These are phyloP conservation scores for Aspergillus chevalieri DNA, from an alignment of 2,329 filamentous ascomycete genomes.

Conservation along the genomic window DNA sequence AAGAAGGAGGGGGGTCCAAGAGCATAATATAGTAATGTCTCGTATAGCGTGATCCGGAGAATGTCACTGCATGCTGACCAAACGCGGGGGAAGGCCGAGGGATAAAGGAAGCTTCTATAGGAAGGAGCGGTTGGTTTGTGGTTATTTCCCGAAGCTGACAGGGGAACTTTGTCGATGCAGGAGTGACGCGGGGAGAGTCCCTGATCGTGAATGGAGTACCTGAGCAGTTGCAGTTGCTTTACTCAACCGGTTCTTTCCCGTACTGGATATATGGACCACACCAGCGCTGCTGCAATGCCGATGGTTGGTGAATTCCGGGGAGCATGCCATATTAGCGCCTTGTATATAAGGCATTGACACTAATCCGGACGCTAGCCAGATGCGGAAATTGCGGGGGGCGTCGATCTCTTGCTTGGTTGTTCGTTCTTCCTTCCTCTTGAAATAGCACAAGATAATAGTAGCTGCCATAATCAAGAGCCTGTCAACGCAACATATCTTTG, in stretches of 20 bases:
- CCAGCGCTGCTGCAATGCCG: too few species aligned
- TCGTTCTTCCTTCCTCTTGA: background rate
- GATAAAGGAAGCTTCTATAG: background rate
- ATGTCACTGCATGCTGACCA: slow-evolving; percentile 2
- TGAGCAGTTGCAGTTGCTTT: too few species aligned
- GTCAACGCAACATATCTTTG: background rate
- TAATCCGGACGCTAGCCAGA: background rate
- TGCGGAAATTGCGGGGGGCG: slow-evolving; percentile 8
- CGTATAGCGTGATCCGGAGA: background rate
- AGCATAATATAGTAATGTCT: slow-evolving; percentile 1
- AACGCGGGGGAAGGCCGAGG: slow-evolving; percentile 3
- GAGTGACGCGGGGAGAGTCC: too few species aligned
- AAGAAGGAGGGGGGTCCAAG: slow-evolving; percentile 8
- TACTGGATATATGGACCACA: too few species aligned
- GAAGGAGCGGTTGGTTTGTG: background rate
- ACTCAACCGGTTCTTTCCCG: too few species aligned
- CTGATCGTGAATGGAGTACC: too few species aligned
- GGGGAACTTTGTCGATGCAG: background rate
- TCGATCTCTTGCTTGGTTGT: slow-evolving; percentile 4
- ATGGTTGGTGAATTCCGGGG: too few species aligned
- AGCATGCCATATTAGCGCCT: background rate
- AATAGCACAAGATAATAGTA: background rate
- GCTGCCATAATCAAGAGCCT: background rate
- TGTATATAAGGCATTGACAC: background rate
- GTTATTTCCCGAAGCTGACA: background rate